A percentile compares a stretch with the other conserved stretches of the same genome.
Conservation (phyloP, 2,329 filamentous ascomycete species). For the Fonsecaea monophora region DNA sequence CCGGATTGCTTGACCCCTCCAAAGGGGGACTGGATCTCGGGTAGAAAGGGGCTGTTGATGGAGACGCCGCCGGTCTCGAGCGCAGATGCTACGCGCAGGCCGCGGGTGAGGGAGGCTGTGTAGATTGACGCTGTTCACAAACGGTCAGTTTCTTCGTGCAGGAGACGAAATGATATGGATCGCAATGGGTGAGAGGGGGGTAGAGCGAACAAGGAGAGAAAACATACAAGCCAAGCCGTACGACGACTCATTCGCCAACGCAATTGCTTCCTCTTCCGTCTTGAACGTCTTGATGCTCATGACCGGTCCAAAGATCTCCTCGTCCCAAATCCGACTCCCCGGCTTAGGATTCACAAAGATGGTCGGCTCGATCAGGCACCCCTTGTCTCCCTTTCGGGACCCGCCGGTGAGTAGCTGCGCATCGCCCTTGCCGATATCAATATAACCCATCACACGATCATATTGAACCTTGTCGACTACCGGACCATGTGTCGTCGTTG, state of each 20-base stretch:
- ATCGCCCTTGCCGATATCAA: slow-evolving; percentile 51
- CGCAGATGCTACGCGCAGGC: slow-evolving; percentile 49
- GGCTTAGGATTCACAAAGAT: slow-evolving; percentile 46
- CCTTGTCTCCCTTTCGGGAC: slow-evolving; percentile 43
- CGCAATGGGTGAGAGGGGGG: neutral
- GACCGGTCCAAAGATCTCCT: slow-evolving; percentile 54
- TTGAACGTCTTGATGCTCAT: slow-evolving; percentile 48
- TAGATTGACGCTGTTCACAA: slow-evolving; percentile 44
- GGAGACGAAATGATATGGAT: neutral
- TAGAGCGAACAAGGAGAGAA: neutral
- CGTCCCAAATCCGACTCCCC: slow-evolving; percentile 45
- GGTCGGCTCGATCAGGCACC: slow-evolving; percentile 50
- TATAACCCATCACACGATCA: slow-evolving; percentile 51
- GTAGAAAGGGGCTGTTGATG: slow-evolving; percentile 52
- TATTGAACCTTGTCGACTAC: slow-evolving; percentile 54
- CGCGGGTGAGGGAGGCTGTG: slow-evolving; percentile 49
- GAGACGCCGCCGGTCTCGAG: slow-evolving; percentile 53
- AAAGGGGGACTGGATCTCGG: slow-evolving; percentile 49
- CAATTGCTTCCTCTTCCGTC: slow-evolving; percentile 49
- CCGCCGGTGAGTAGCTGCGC: slow-evolving; percentile 49
- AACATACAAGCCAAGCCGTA: slow-evolving; percentile 49
- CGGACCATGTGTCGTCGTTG: slow-evolving; percentile 57
- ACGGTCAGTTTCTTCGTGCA: neutral
- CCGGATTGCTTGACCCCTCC: slow-evolving; percentile 56
- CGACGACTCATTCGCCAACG: slow-evolving; percentile 48